Conservation (phyloP, 495 filamentous ascomycete species). For the Talaromyces stipitatus region DNA sequence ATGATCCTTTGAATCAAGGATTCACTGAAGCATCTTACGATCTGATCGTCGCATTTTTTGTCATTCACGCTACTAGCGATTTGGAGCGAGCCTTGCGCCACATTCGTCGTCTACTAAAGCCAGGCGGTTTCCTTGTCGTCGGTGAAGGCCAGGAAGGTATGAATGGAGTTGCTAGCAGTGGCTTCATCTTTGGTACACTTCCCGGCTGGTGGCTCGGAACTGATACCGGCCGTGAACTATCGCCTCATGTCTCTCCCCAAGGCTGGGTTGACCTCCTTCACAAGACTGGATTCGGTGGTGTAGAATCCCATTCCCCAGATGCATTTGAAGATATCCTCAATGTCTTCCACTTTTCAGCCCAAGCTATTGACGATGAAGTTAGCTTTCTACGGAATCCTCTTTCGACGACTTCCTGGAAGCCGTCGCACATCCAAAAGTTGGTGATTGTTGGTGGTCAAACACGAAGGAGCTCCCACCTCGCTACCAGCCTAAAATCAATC, state of each 20-base stretch:
- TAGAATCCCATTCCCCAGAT: constrained; percentile 29
- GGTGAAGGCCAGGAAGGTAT: constrained; percentile 36
- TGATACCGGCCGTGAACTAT: constrained; percentile 6
- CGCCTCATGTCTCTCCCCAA: constrained; percentile 7
- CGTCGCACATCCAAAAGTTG: not conserved
- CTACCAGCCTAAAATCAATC: not conserved
- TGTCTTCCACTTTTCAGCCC: constrained; percentile 31
- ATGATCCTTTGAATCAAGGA: constrained; percentile 26
- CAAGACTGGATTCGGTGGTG: constrained; percentile 38
- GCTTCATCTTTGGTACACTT: constrained; percentile 9
- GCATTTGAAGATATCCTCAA: constrained; percentile 14
- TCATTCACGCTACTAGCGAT: constrained; percentile 16
- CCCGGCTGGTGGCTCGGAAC: constrained; percentile 20
- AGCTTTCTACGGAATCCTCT: constrained; percentile 17
- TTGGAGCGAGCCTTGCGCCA: constrained; percentile 17
- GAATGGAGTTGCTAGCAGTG: constrained; percentile 7
- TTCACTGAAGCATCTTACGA: constrained; percentile 34
- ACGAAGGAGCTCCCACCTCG: not conserved
- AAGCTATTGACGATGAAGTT: constrained; percentile 35
- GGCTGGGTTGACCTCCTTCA: constrained; percentile 35
- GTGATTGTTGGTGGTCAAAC: constrained; percentile 3
- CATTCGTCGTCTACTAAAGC: constrained; percentile 13
- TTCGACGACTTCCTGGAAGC: not conserved
- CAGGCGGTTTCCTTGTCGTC: constrained; percentile 40
- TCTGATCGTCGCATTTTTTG: constrained; percentile 18